These are phyloP conservation scores for Quercus mongolica DNA, from an alignment of 306 rosid species.

Conservation along the genomic window DNA sequence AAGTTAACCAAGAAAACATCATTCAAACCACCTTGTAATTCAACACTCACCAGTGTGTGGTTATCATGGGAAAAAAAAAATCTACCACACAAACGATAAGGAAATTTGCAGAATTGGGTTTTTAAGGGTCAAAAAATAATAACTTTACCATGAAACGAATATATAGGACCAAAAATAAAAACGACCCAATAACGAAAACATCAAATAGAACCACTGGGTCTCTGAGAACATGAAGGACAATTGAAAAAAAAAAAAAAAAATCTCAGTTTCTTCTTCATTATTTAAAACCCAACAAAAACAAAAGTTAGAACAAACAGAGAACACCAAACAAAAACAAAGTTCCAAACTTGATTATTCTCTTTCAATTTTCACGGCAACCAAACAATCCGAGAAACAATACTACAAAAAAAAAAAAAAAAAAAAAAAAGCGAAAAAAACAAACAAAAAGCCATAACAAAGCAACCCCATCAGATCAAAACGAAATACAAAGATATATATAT, in stretches of 20 bases:
- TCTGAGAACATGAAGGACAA: background rate
- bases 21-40: too few relatives aligned
- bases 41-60: too few relatives aligned
- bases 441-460: background rate
- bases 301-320: background rate
- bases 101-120: background rate
- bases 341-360: too few relatives aligned
- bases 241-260: background rate
- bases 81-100: background rate
- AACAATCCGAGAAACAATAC: background rate
- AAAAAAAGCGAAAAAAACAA: background rate
- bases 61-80: background rate
- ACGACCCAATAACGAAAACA: background rate
- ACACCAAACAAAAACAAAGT: background rate
- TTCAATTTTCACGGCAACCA: background rate
- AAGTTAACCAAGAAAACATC: too few relatives aligned
- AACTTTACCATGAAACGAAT: background rate
- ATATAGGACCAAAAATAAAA: background rate
- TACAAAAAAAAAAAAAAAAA: background rate
- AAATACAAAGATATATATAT: background rate
- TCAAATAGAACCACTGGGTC: background rate
- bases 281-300: background rate
- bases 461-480: background rate
- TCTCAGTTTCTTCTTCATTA: background rate
- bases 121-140: background rate